Percentiles rank a stretch among this genome's conserved stretches.
phyloP scores from a whole-genome alignment of 73 alveolate genomes.

The Paramecium pentaurelia region DNA sequence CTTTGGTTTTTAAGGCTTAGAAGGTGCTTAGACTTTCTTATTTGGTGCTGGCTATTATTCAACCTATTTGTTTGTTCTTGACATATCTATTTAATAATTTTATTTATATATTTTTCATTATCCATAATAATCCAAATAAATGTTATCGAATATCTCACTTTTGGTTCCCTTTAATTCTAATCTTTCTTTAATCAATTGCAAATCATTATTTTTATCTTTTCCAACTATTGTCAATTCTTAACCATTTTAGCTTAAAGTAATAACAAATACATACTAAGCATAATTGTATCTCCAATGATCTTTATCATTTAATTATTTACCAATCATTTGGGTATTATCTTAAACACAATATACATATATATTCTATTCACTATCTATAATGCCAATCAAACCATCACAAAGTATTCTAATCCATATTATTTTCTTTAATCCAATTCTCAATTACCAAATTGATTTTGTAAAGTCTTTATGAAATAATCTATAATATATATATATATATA shows the following conservation, averaged over 20 bases:
- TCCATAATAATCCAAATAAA: constrained; percentile 3
- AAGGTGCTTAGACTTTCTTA: not conserved
- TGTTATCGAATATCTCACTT: not conserved
- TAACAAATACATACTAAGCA: not conserved
- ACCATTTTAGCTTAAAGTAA: not conserved
- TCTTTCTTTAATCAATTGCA: not conserved
- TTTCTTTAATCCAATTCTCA: not conserved
- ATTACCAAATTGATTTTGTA: not conserved
- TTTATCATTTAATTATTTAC: not conserved
- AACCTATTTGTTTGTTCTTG: not conserved
- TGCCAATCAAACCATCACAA: not conserved
- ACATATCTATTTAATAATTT: not conserved
- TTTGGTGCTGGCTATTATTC: not conserved
- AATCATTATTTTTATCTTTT: not conserved
- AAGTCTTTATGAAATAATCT: constrained; percentile 33
- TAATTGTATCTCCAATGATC: not conserved
- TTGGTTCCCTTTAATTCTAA: not conserved
- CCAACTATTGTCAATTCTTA: not conserved
- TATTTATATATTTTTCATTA: constrained; percentile 3
- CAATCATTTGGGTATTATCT: not conserved
- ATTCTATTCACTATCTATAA: not conserved
- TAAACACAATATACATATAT: not conserved
- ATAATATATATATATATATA: not conserved
- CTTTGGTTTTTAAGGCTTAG: not conserved
- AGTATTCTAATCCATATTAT: not conserved